These are phyloP conservation scores for Gelatoporia subvermispora DNA, from an alignment of 768 basidiomycete genomes.

Conservation along the genomic window DNA sequence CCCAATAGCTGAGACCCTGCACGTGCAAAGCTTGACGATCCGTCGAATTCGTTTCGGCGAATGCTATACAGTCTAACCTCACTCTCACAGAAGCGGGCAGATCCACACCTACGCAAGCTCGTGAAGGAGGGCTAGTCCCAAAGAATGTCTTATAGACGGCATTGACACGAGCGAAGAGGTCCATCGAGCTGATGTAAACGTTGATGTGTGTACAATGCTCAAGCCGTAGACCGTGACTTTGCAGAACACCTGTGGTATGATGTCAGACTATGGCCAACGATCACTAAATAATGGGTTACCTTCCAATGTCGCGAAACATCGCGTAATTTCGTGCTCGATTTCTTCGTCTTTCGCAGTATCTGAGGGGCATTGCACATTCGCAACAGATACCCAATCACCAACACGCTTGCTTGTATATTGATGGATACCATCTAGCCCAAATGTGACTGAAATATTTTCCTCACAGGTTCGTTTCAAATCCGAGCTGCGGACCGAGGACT, in stretches of 20 bases:
- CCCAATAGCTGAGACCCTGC: constrained; percentile 96
- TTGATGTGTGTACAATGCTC: constrained; percentile 69
- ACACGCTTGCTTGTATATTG: constrained; percentile 18
- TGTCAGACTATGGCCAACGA: not conserved
- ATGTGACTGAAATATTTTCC: not conserved
- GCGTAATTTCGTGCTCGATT: constrained; percentile 66
- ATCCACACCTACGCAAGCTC: constrained; percentile 87
- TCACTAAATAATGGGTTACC: constrained; percentile 36
- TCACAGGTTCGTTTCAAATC: not conserved
- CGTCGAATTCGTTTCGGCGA: constrained; percentile 29
- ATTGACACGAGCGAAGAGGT: constrained; percentile 75
- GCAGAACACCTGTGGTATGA: too few relatives aligned
- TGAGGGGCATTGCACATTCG: constrained; percentile 42
- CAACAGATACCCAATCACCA: constrained; percentile 67
- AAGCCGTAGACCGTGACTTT: constrained; percentile 34
- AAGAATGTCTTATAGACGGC: constrained; percentile 76
- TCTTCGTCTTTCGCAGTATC: constrained; percentile 24
- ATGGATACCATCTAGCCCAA: constrained; percentile 1
- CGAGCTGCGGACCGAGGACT: not conserved
- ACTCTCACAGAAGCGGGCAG: constrained; percentile 55
- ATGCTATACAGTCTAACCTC: constrained; percentile 81
- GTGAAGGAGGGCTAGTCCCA: constrained; percentile 85
- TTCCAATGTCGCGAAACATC: constrained; percentile 62
- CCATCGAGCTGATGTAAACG: constrained; percentile 78
- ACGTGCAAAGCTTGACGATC: constrained; percentile 84